Evolutionary conservation across 2,329 filamentous ascomycete genomes (phyloP).

Genomic region (Colletotrichum echinochloae): DNA sequence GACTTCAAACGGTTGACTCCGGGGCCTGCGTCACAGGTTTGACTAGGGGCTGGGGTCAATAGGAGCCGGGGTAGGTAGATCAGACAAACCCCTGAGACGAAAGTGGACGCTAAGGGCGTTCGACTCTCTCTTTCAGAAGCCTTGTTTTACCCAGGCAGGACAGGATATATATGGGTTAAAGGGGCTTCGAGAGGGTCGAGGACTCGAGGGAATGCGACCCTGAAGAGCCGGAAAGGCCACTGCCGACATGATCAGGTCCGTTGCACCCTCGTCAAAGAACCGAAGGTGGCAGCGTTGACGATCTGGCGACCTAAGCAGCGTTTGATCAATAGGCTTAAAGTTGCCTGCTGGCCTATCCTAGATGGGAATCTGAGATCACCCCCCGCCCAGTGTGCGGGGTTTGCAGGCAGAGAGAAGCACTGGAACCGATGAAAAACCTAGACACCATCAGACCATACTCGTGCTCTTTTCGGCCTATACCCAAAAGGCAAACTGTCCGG

Average conservation of each 20-base stretch:
- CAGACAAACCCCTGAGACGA: constrained; percentile 41
- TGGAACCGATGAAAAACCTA: background rate
- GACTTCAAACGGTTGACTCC: constrained; percentile 34
- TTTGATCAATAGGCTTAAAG: constrained; percentile 25
- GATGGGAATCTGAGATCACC: background rate
- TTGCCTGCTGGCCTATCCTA: constrained; percentile 7
- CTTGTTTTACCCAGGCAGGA: background rate
- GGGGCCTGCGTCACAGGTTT: constrained; percentile 30
- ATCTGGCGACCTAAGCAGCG: constrained; percentile 18
- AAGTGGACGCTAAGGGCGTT: no score
- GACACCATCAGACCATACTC: constrained; percentile 16
- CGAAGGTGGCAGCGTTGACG: constrained; percentile 12
- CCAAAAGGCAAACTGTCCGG: background rate
- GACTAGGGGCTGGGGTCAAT: constrained; percentile 22
- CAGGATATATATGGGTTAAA: background rate
- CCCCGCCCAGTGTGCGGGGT: constrained; percentile 6
- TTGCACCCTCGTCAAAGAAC: constrained; percentile 4
- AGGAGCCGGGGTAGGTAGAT: constrained; percentile 33
- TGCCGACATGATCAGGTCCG: constrained; percentile 23
- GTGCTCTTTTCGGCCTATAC: constrained; percentile 7
- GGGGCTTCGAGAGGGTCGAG: background rate
- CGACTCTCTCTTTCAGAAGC: background rate
- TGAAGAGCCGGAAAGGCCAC: constrained; percentile 17
- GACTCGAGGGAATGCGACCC: constrained; percentile 9
- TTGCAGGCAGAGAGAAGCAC: constrained; percentile 20